Conservation (phyloP, 2,329 filamentous ascomycete species). For the Fusarium lyarnte region DNA sequence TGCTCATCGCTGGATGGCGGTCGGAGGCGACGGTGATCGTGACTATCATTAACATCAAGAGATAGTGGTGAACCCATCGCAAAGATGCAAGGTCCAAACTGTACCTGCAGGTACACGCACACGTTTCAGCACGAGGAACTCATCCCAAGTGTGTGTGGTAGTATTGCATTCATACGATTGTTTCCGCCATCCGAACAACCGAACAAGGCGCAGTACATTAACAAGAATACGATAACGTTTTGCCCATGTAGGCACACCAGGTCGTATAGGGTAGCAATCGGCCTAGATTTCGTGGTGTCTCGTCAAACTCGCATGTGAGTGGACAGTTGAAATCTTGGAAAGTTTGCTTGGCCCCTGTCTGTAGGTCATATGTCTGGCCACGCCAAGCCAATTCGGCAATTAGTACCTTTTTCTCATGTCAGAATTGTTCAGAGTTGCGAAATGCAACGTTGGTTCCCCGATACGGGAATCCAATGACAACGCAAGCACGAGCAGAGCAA, state of each 20-base stretch:
- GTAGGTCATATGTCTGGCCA: slow-evolving; percentile 10
- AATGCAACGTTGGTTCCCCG: slow-evolving; percentile 21
- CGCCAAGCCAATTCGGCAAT: slow-evolving; percentile 19
- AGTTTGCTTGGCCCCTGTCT: slow-evolving; percentile 14
- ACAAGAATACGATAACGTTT: slow-evolving; percentile 23
- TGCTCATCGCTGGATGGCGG: not conserved
- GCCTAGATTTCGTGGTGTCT: slow-evolving; percentile 11
- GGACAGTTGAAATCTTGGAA: slow-evolving; percentile 11
- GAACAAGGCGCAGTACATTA: slow-evolving; percentile 11
- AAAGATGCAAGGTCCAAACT: slow-evolving; percentile 1
- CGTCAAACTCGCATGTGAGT: slow-evolving; percentile 23
- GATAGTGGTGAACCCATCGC: slow-evolving; percentile 6
- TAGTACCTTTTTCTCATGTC: not conserved
- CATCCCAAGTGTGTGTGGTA: not conserved
- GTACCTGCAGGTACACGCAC: slow-evolving; percentile 23
- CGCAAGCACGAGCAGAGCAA: not conserved
- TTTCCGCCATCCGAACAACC: slow-evolving; percentile 3
- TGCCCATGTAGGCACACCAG: not conserved
- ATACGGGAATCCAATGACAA: slow-evolving; percentile 2
- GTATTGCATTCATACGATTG: not conserved
- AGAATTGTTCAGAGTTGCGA: slow-evolving; percentile 4
- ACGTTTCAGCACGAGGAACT: not conserved
- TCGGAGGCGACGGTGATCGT: slow-evolving; percentile 26
- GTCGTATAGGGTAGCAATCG: slow-evolving; percentile 28
- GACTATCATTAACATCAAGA: slow-evolving; percentile 13